Base-by-base conservation (phyloP, 106 monocot species). In the Apostasia shenzhenica region DNA sequence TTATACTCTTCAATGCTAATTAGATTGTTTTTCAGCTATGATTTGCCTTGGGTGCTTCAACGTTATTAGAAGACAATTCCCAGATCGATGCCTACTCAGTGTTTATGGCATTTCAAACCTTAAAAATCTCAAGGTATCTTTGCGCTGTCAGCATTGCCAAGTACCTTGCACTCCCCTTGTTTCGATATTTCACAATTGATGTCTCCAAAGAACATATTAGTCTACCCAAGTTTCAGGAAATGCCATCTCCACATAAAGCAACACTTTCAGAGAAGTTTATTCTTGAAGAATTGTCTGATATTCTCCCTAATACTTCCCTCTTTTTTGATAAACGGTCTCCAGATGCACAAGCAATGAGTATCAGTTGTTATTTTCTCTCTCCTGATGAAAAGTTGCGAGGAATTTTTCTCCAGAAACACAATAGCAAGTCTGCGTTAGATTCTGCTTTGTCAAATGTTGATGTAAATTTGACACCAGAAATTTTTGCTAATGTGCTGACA, bases 371-470 rank as follows among this genome's bases (percentile, higher is more conserved):
- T 10, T 44, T 87, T 60, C 85, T 97, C 45, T 79, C 81, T 11
- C 79, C 86, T 3, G 86, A 42, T 4, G 89, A 92, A 53, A 88
- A 81, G 72, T 76, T 97, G 42, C 82, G 92, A 0, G 89, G 92
- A 9, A 81, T 92, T 4, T 97, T 97, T 72, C 82, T 97, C 46
- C 81, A 79, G 72, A 87, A 87, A 54, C 72, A 79, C 51, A 63
- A 13, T 11, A 87, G 87, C 2, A 82, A 59, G 55, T 80, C 69
- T 49, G 82, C 89, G 9, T 54, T 92, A 7, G 73, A 87, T 26
- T 75, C 84, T 53, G 82, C 92, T 8, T 81, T 97, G 1, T 83
- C 82, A 38, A 66, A 74, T 48, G 71, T 85, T 47, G 82, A 81
- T 45, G 83, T 92, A 43, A 82, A 77, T 62, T 75, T 90, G 49